These are phyloP conservation scores for Elaeagnus macrophylla DNA, from an alignment of 306 rosid species.

Conservation along the genomic window DNA sequence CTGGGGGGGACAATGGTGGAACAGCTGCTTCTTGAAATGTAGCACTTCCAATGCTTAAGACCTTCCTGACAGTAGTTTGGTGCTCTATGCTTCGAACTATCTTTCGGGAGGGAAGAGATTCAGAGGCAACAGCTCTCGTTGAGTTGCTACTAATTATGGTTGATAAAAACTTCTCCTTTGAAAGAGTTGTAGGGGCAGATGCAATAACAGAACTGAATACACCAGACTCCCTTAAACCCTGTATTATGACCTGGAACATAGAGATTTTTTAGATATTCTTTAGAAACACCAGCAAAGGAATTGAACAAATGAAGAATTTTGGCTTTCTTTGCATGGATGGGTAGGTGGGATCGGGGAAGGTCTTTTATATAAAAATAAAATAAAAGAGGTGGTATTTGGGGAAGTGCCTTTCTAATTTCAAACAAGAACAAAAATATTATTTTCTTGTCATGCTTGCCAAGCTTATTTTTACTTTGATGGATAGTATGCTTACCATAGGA, in stretches of 20 bases:
- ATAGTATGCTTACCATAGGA: conserved; percentile 65
- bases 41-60: conserved; percentile 39
- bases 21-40: conserved; percentile 47
- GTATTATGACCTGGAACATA: conserved; percentile 55
- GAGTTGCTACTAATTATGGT: conserved; percentile 71
- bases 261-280: not conserved
- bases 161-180: conserved; percentile 65
- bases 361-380: no score
- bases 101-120: conserved; percentile 63
- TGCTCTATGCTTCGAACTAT: conserved; percentile 28
- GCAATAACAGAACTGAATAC: conserved; percentile 79
- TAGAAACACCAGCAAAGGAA: not conserved
- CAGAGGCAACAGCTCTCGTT: conserved; percentile 50
- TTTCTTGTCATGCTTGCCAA: no score
- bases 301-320: no score
- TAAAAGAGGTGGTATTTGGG: no score
- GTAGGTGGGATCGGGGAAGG: no score
- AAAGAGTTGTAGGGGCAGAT: conserved; percentile 55
- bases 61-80: conserved; percentile 53
- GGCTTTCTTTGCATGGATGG: no score
- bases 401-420: no score
- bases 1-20: conserved; percentile 82
- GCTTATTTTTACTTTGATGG: no score
- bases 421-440: no score
- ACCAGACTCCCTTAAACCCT: conserved; percentile 81